Evolutionary conservation across 306 rosid species (phyloP).

Genomic region (Ceratonia siliqua): DNA sequence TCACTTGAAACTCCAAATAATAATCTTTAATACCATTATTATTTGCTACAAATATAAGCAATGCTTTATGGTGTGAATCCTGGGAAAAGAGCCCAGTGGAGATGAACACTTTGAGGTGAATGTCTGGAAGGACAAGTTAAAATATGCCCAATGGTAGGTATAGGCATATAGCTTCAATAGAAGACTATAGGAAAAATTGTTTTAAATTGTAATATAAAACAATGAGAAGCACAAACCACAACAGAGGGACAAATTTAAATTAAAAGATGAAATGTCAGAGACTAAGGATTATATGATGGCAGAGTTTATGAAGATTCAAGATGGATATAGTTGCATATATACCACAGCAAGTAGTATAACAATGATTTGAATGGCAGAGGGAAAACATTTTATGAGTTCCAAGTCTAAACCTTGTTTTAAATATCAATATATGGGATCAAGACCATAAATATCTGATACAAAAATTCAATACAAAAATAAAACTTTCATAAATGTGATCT

Average conservation of each 20-base stretch:
- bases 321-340: too few relatives aligned
- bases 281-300: too few relatives aligned
- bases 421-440: not conserved
- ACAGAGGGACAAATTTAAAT: too few relatives aligned
- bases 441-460: not conserved
- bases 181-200: not conserved
- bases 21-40: slow-evolving; percentile 17
- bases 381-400: slow-evolving; percentile 1
- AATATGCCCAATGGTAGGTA: not conserved
- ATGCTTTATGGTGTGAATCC: slow-evolving; percentile 1
- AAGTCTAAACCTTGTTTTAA: not conserved
- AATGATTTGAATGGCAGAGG: not conserved
- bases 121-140: not conserved
- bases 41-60: slow-evolving; percentile 3
- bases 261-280: too few relatives aligned
- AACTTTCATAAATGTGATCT: not conserved
- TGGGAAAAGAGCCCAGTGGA: not conserved
- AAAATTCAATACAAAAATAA: not conserved
- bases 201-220: not conserved
- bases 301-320: too few relatives aligned
- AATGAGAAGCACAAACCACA: not conserved
- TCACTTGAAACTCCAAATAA: slow-evolving; percentile 12
- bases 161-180: not conserved
- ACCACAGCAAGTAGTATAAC: too few relatives aligned
- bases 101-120: not conserved